Percentiles rank a stretch among this genome's conserved stretches.
These are phyloP conservation scores for Pseudogymnoascus sp. DNA, from an alignment of 2,329 filamentous ascomycete species.

Conservation along the genomic window DNA sequence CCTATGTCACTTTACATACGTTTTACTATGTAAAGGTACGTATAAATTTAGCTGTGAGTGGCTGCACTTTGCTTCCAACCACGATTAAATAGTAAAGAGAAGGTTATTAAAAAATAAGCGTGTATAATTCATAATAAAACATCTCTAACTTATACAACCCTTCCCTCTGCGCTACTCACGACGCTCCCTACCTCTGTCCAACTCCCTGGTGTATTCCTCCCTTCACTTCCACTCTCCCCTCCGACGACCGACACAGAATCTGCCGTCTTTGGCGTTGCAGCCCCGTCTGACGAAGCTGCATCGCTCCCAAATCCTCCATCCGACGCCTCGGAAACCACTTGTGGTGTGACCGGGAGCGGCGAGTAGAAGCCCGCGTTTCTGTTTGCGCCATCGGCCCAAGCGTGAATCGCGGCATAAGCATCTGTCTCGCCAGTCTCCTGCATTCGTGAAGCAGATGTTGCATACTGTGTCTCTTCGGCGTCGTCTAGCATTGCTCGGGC, in stretches of 20 bases:
- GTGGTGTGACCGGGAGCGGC: slow-evolving; percentile 44
- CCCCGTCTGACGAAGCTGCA: slow-evolving; percentile 31
- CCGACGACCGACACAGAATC: slow-evolving; percentile 38
- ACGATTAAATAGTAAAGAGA: no score
- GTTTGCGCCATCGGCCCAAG: slow-evolving; percentile 45
- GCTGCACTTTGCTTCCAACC: no score
- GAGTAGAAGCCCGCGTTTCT: slow-evolving; percentile 47
- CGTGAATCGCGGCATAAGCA: slow-evolving; percentile 54
- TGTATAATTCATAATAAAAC: not conserved
- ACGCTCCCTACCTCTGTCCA: slow-evolving; percentile 60
- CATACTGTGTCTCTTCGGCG: slow-evolving; percentile 39
- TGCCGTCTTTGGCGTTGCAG: slow-evolving; percentile 48
- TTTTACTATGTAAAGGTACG: no score
- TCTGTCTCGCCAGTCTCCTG: slow-evolving; percentile 35
- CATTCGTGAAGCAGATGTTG: slow-evolving; percentile 42
- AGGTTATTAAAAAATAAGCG: no score
- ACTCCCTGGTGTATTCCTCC: slow-evolving; percentile 47
- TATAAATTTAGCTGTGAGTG: no score
- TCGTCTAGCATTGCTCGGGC: slow-evolving; percentile 13
- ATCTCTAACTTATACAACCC: not conserved
- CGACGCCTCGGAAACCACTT: slow-evolving; percentile 18
- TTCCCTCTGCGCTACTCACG: slow-evolving; percentile 33
- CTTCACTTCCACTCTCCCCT: slow-evolving; percentile 37
- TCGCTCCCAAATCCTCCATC: slow-evolving; percentile 41
- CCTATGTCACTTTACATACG: no score